A percentile compares a stretch with the other conserved stretches of the same genome.
These are phyloP conservation scores for Lentinula sp. DNA, from an alignment of 768 basidiomycete species.

Conservation along the genomic window DNA sequence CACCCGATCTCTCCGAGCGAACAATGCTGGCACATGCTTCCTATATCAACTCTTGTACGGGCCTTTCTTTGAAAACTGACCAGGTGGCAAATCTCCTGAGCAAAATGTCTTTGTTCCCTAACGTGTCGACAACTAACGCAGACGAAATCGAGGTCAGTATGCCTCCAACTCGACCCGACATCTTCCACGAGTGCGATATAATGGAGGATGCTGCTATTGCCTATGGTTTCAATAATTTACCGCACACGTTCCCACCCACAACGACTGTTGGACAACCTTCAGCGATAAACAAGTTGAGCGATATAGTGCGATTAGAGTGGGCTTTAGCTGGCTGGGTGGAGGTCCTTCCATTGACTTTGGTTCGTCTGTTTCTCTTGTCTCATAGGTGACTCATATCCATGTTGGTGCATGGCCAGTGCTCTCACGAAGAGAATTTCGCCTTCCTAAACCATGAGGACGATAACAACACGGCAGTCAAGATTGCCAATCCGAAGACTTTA, in stretches of 20 bases:
- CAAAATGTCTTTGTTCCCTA: slow-evolving; percentile 74
- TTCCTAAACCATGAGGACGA: slow-evolving; percentile 87
- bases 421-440: slow-evolving; percentile 96
- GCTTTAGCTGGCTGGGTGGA: slow-evolving; percentile 95
- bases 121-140: slow-evolving; percentile 42
- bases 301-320: slow-evolving; percentile 87
- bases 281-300: slow-evolving; percentile 83
- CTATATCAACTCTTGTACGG: slow-evolving; percentile 95
- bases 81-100: slow-evolving; percentile 70
- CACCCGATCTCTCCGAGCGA: slow-evolving; percentile 75
- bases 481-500: slow-evolving; percentile 95
- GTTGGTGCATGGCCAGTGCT: slow-evolving; percentile 56
- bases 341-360: slow-evolving; percentile 89
- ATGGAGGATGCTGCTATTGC: slow-evolving; percentile 98
- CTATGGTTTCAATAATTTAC: slow-evolving; percentile 96
- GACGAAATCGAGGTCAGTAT: slow-evolving; percentile 76
- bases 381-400: background rate
- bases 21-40: slow-evolving; percentile 72
- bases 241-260: slow-evolving; percentile 85
- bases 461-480: slow-evolving; percentile 75
- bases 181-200: slow-evolving; percentile 96
- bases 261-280: slow-evolving; percentile 93
- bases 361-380: slow-evolving; percentile 30
- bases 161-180: slow-evolving; percentile 96
- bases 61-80: slow-evolving; percentile 59